Conservation (phyloP, 192 early-diverging fungal genomes). For the Coemansia asiatica region DNA sequence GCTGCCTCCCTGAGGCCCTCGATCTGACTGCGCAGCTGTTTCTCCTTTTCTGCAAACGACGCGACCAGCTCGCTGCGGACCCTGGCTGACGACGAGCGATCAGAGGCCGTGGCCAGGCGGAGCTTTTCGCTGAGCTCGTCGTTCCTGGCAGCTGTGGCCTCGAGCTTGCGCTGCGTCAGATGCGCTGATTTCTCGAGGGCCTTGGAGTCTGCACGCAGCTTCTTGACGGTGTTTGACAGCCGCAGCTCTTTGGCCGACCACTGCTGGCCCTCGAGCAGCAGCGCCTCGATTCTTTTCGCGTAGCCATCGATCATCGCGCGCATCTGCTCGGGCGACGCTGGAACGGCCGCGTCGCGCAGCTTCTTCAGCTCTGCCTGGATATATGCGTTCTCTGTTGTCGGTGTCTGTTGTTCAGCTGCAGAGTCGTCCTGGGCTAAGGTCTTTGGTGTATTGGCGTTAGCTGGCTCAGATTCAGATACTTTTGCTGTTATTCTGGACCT, state of each 20-base stretch:
- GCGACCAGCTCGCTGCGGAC: conserved; percentile 22
- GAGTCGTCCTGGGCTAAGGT: too few relatives aligned
- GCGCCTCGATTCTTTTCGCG: conserved; percentile 36
- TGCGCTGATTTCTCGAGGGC: conserved; percentile 59
- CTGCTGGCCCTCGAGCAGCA: conserved; percentile 63
- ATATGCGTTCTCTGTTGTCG: conserved; percentile 26
- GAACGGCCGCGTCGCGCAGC: conserved; percentile 28
- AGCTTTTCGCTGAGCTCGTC: conserved; percentile 43
- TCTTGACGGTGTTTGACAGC: conserved; percentile 70
- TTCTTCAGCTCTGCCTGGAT: conserved; percentile 42
- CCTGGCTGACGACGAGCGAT: conserved; percentile 11
- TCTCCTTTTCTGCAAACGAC: conserved; percentile 14
- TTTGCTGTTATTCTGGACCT: too few relatives aligned
- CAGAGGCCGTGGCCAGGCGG: conserved; percentile 2
- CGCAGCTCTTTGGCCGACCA: conserved; percentile 77
- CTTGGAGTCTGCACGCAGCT: conserved; percentile 64
- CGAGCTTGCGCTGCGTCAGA: conserved; percentile 58
- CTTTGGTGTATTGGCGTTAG: too few relatives aligned
- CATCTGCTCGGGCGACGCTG: conserved; percentile 31
- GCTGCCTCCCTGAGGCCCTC: conserved; percentile 14
- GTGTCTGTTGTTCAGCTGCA: too few relatives aligned
- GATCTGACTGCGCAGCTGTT: conserved; percentile 38
- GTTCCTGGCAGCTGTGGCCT: conserved; percentile 43
- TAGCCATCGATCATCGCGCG: conserved; percentile 43
- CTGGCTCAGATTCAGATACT: too few relatives aligned